Percentiles rank a stretch among this genome's conserved stretches.
These are phyloP conservation scores for Aspergillus tubingensis DNA, from an alignment of 2,329 filamentous ascomycete genomes.

Conservation along the genomic window DNA sequence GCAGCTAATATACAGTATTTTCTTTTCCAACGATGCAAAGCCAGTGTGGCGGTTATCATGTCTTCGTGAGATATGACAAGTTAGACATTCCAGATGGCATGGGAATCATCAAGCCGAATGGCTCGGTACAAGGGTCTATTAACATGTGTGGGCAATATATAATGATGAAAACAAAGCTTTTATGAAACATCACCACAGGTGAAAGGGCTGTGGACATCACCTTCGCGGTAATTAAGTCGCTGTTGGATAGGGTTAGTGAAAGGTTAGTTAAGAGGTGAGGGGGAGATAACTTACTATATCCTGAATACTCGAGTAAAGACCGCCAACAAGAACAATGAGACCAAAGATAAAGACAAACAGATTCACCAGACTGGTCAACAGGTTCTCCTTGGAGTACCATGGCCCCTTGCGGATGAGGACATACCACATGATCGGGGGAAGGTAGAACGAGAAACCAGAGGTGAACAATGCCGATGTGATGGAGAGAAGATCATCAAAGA, in stretches of 20 bases:
- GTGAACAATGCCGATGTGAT: constrained; percentile 68
- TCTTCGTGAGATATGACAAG: background rate
- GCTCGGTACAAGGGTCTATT: too few relatives aligned
- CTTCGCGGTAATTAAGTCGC: background rate
- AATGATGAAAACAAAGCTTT: background rate
- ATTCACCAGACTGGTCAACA: constrained; percentile 27
- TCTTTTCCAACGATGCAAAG: too few relatives aligned
- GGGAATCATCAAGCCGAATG: background rate
- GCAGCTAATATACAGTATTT: background rate
- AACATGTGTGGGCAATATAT: too few relatives aligned
- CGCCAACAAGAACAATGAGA: constrained; percentile 19
- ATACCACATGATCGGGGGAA: constrained; percentile 49
- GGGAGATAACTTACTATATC: constrained; percentile 18
- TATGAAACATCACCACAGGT: background rate
- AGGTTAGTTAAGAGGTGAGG: background rate
- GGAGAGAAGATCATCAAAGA: constrained; percentile 24
- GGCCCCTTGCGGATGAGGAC: constrained; percentile 24
- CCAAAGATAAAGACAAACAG: constrained; percentile 20
- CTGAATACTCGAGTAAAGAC: constrained; percentile 22
- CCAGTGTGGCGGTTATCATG: too few relatives aligned
- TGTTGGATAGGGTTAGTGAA: background rate
- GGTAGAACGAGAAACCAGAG: constrained; percentile 81
- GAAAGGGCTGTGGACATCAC: background rate
- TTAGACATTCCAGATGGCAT: background rate
- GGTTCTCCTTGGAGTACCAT: constrained; percentile 37